A percentile compares a stretch with the other conserved stretches of the same genome.
These are phyloP conservation scores for Sclerotinia trifoliorum DNA, from an alignment of 2,329 filamentous ascomycete species.

Conservation along the genomic window DNA sequence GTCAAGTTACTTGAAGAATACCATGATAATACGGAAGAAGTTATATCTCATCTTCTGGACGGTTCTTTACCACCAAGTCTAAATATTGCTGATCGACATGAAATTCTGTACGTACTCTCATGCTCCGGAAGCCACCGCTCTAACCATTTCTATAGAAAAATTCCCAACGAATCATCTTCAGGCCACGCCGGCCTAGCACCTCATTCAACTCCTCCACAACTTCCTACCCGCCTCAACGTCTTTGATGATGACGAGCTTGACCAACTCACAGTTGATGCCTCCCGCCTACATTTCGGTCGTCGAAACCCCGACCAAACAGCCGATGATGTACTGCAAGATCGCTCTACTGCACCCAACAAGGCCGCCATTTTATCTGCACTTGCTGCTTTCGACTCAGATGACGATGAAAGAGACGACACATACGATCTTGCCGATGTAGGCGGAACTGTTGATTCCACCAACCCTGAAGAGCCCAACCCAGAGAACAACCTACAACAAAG, in stretches of 20 bases:
- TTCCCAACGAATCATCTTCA: conserved; percentile 28
- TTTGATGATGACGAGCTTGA: conserved; percentile 82
- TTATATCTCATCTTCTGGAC: conserved; percentile 79
- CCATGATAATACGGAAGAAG: conserved; percentile 70
- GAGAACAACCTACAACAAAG: conserved; percentile 47
- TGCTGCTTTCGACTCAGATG: conserved; percentile 85
- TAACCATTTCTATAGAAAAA: conserved; percentile 27
- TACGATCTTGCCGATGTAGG: conserved; percentile 93
- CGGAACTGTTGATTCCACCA: conserved; percentile 71
- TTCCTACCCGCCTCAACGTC: conserved; percentile 65
- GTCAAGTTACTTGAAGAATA: conserved; percentile 78
- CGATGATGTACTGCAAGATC: conserved; percentile 69
- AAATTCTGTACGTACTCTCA: conserved; percentile 46
- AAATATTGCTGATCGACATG: conserved; percentile 59
- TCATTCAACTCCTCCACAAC: conserved; percentile 55
- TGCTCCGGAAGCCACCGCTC: neutral
- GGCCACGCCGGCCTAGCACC: conserved; percentile 52
- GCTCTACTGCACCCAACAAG: conserved; percentile 66
- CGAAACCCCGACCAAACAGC: conserved; percentile 61
- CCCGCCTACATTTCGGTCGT: conserved; percentile 77
- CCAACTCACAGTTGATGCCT: conserved; percentile 62
- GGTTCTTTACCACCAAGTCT: conserved; percentile 71
- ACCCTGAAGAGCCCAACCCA: conserved; percentile 50
- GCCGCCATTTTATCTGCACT: conserved; percentile 86
- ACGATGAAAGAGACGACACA: conserved; percentile 95